phyloP scores from a whole-genome alignment of 176 grass and related monocot species.

The Aechmea fasciata region DNA sequence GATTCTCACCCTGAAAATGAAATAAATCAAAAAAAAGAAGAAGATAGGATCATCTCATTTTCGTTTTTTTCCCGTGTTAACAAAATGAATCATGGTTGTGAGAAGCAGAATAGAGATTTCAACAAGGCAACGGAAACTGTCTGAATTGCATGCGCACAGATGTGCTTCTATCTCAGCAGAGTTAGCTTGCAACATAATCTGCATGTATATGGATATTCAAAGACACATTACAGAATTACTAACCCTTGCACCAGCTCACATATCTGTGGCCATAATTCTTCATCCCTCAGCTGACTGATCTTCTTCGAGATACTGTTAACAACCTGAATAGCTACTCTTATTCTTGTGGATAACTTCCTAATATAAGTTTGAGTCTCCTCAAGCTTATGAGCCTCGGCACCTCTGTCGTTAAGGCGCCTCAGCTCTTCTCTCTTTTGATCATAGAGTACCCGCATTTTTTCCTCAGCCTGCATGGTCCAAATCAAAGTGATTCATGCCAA shows the following conservation, averaged over 20 bases:
- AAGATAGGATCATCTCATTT: too few relatives aligned
- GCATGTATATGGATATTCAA: background rate
- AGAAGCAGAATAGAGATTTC: too few relatives aligned
- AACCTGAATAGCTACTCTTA: constrained; percentile 39
- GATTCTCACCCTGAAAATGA: too few relatives aligned
- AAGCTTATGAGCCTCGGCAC: constrained; percentile 41
- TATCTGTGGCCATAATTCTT: constrained; percentile 56
- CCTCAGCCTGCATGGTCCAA: constrained; percentile 35
- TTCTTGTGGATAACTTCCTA: constrained; percentile 42
- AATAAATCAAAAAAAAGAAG: too few relatives aligned
- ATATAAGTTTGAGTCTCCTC: constrained; percentile 27
- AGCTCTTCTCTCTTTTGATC: constrained; percentile 23
- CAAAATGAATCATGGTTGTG: too few relatives aligned
- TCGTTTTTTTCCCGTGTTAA: too few relatives aligned
- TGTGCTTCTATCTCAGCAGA: too few relatives aligned
- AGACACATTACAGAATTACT: constrained; percentile 10
- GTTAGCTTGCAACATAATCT: background rate
- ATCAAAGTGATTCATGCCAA: constrained; percentile 14
- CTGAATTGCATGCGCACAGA: too few relatives aligned
- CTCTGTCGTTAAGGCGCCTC: constrained; percentile 14
- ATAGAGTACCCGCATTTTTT: constrained; percentile 45
- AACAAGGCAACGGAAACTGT: too few relatives aligned
- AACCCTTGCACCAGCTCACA: constrained; percentile 52
- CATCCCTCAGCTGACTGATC: constrained; percentile 58
- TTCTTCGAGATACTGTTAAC: constrained; percentile 41